Base-by-base conservation (phyloP, 805 yeast species). In the Nakazawaea wyomingensis region DNA sequence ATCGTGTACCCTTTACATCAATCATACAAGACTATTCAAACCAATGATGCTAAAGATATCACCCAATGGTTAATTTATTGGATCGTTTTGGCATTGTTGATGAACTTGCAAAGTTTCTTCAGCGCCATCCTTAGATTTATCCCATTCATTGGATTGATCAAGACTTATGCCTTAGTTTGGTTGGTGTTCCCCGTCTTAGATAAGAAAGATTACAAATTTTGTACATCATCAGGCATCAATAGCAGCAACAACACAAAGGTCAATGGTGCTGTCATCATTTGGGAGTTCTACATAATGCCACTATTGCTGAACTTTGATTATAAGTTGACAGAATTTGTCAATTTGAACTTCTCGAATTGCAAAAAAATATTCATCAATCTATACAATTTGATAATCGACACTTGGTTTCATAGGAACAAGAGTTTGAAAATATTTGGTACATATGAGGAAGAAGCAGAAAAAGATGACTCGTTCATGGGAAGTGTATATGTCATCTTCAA, bases 51-150 rank as follows among this genome's bases (percentile, higher is more conserved):
- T 62, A 57, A 42, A 38, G 39, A 21, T 58, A 55, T 40, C 7
- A 31, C 10, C 18, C 45, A 46, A 41, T 73, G 81, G 76, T 60
- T 74, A 28, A 62, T 69, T 45, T 80, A 84, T 60, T 87, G 96
- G 95, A 66, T 82, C 10, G 78, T 83, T 1, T 60, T 72, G 41
- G 71, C 81, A 4, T 49, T 66, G 6, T 57, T 69, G 34, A 51
- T 66, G 7, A 32, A 40, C 18, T 11, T 47, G 14, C 43, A 44
- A 27, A 40, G 29, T n/a, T 31, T 30, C 14, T 36, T 39, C 21
- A 60, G 71, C 14, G 65, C 72, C 21, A 46, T 81, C 20, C 53
- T 67, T 35, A 57, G 62, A 35, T 54, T 70, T 34, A 51, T 81
- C 10, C 88, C 90, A 2, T 70, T 82, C 31, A 75, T 69, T 54